phyloP scores from a whole-genome alignment of 306 rosid genomes.

The Trifolium pratense region DNA sequence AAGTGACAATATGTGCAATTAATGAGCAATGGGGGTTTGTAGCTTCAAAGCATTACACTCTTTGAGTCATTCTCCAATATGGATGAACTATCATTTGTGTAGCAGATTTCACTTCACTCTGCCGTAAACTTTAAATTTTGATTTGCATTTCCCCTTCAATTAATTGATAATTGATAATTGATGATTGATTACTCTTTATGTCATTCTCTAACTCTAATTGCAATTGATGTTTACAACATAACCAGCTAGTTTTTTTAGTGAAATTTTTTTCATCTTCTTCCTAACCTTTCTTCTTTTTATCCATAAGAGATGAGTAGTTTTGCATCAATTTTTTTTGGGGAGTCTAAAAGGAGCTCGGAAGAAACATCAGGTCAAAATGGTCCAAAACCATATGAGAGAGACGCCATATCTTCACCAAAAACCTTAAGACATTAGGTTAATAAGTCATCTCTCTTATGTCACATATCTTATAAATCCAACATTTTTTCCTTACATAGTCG shows the following conservation, averaged over 20 bases:
- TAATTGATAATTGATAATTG: neutral
- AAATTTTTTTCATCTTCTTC: neutral
- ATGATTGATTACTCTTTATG: neutral
- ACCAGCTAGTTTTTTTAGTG: no score
- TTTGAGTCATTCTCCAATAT: slow-evolving; percentile 31
- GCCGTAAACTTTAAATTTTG: slow-evolving; percentile 27
- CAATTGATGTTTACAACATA: neutral
- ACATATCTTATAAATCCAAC: no score
- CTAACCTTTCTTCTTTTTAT: neutral
- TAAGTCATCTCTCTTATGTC: no score
- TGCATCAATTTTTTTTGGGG: no score
- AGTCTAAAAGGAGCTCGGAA: no score
- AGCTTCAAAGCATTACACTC: slow-evolving; percentile 40
- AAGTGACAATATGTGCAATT: slow-evolving; percentile 29
- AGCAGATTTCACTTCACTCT: slow-evolving; percentile 29
- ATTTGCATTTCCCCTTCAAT: neutral
- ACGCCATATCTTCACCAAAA: no score
- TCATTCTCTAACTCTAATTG: neutral
- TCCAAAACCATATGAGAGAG: no score
- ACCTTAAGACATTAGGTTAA: no score
- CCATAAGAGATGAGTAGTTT: no score
- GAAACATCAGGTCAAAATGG: no score
- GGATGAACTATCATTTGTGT: neutral
- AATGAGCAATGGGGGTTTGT: slow-evolving; percentile 29
- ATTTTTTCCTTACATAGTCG: no score